Evolutionary conservation across 2,329 filamentous ascomycete species (phyloP).

Genomic region (Ophiocordyceps camponoti-rufipedis): DNA sequence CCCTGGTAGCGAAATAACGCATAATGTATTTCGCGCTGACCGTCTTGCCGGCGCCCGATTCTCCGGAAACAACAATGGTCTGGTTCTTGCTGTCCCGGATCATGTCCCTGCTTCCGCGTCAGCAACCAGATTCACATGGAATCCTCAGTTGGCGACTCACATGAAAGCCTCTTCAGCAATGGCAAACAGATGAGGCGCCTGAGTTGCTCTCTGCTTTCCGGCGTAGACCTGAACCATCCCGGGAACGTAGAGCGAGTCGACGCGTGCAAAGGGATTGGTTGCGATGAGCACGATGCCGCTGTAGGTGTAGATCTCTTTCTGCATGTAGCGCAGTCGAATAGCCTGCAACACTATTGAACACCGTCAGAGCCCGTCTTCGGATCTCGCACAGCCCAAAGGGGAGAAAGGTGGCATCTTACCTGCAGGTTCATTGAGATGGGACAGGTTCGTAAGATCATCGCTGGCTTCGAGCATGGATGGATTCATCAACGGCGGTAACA

Average conservation of each 20-base stretch:
- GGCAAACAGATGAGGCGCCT: constrained; percentile 94
- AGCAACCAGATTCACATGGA: not conserved
- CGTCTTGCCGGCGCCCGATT: constrained; percentile 96
- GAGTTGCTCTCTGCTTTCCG: constrained; percentile 87
- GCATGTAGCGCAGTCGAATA: constrained; percentile 87
- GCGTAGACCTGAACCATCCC: constrained; percentile 99
- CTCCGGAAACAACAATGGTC: constrained; percentile 96
- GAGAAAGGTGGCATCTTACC: constrained; percentile 31
- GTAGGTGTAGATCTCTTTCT: constrained; percentile 99
- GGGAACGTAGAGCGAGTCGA: constrained; percentile 94
- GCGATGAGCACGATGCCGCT: constrained; percentile 97
- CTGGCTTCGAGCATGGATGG: constrained; percentile 95
- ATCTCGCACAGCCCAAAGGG: not conserved
- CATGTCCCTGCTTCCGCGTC: constrained; percentile 64
- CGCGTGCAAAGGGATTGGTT: constrained; percentile 91
- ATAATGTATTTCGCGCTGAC: constrained; percentile 99
- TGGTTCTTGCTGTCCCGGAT: constrained; percentile 89
- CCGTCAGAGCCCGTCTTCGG: constrained; percentile 5
- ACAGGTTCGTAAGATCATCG: constrained; percentile 93
- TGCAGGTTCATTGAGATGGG: constrained; percentile 94
- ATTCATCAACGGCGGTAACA: constrained; percentile 89
- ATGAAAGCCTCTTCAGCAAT: constrained; percentile 98
- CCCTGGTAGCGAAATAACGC: constrained; percentile 97
- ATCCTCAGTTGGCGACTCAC: constrained; percentile 30
- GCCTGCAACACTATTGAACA: constrained; percentile 65